Evolutionary conservation across 2,329 filamentous ascomycete genomes (phyloP).

Genomic region (Xylaria sp.): DNA sequence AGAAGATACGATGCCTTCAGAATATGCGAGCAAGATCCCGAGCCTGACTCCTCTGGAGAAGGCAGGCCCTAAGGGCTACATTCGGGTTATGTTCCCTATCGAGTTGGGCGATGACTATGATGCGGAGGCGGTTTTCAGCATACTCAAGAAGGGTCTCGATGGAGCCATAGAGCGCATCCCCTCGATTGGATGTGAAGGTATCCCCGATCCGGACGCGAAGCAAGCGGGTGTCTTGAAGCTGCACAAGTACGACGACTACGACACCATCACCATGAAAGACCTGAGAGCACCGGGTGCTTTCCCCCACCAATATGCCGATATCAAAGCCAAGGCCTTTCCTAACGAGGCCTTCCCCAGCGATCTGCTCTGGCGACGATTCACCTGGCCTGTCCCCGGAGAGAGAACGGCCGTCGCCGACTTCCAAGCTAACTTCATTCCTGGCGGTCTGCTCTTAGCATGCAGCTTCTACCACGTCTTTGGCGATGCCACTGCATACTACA

Average conservation of each 20-base stretch:
- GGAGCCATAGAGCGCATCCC: constrained; percentile 29
- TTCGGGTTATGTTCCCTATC: constrained; percentile 34
- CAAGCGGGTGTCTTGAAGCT: constrained; percentile 33
- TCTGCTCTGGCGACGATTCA: constrained; percentile 26
- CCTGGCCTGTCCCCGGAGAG: constrained; percentile 26
- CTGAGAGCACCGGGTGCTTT: constrained; percentile 23
- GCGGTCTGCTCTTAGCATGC: constrained; percentile 29
- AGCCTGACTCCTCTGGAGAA: constrained; percentile 31
- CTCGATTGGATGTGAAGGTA: constrained; percentile 31
- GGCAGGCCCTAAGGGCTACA: constrained; percentile 33
- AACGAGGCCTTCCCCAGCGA: constrained; percentile 22
- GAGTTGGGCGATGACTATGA: constrained; percentile 32
- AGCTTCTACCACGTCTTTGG: constrained; percentile 33
- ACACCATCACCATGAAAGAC: constrained; percentile 28
- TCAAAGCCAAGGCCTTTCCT: constrained; percentile 29
- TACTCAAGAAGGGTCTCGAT: constrained; percentile 31
- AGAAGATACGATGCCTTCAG: constrained; percentile 21
- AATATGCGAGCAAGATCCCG: constrained; percentile 20
- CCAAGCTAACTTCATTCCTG: constrained; percentile 31
- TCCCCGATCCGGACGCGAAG: constrained; percentile 29
- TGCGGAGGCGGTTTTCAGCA: constrained; percentile 22
- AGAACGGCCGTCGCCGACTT: constrained; percentile 19
- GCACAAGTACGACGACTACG: constrained; percentile 24
- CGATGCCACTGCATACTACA: constrained; percentile 32
- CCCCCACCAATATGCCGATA: constrained; percentile 25